Evolutionary conservation across 495 filamentous ascomycete species (phyloP), one percentile per base, ranked within the genome.

Genomic region (Usnea hakonensis): DNA sequence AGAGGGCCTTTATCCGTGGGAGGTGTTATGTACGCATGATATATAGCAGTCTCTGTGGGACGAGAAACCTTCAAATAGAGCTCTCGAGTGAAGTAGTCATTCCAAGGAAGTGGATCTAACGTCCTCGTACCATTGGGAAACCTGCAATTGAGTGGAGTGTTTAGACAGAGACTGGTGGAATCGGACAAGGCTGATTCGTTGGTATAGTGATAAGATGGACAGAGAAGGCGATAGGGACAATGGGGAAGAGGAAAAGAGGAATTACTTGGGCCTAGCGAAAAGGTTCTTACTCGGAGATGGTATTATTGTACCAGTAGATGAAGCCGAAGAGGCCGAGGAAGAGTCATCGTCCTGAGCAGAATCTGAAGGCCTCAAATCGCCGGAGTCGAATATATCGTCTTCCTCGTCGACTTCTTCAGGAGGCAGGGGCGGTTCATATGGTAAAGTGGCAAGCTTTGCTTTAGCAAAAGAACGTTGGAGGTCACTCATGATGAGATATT

Each of bases 281-380:
- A 91, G 73, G 65, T 87, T 84, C 58, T 86, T 83, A 43, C 82
- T 86, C 3, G 87, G 84, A 10, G 88, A 89, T 4, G 94, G 94
- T 57, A 90, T 85, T 57, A 97, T 79, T 28, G 95, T 98, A 30
- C 89, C 90, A 36, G 91, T 90, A 0, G 92, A 96, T 21, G 93
- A 96, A 33, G 86, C 80, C 14, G 90, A 94, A 2, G 87, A 89
- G 3, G 80, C 75, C 26, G 86, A 88, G 36, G 86, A 88, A 16
- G 88, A 90, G 68, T 89, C 85, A 68, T 93, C 88, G 67, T 90
- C 87, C 4, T 75, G 69, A 41, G 55, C 56, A 67, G 56, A 58
- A 70, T 70, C 61, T 75, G 56, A 57, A n/a, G 65, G 57, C 28
- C 54, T 73, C 19, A 75, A 66, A 30, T 77, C 71, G 46, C 71